Percentiles rank a stretch among this genome's conserved stretches.
phyloP scores from a whole-genome alignment of 2,329 filamentous ascomycete genomes.

The Mycogone perniciosa region DNA sequence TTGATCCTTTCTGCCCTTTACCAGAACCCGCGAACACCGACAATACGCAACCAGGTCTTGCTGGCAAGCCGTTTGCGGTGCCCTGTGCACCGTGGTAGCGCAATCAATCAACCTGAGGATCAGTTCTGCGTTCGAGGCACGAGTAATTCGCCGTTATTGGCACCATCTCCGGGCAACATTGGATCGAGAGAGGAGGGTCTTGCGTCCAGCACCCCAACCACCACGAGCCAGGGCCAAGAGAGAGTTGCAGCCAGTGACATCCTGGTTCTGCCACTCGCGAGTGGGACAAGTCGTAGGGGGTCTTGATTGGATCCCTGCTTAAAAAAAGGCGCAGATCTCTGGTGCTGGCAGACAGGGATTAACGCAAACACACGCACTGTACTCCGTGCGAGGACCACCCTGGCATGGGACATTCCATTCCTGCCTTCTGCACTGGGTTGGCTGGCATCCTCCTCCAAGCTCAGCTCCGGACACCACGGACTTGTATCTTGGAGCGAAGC shows the following conservation, averaged over 20 bases:
- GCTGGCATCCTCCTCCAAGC: conserved; percentile 12
- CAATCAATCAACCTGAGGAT: conserved; percentile 4
- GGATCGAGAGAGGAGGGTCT: conserved; percentile 2
- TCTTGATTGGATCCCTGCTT: conserved; percentile 21
- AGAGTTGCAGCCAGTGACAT: conserved; percentile 18
- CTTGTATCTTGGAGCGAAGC: conserved; percentile 9
- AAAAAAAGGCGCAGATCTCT: conserved; percentile 28
- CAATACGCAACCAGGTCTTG: neutral
- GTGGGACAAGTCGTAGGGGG: conserved; percentile 20
- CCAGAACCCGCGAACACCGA: neutral
- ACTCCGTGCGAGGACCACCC: neutral
- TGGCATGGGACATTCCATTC: conserved; percentile 1
- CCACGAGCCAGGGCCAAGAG: conserved; percentile 3
- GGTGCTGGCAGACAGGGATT: conserved; percentile 1
- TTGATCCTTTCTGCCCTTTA: too few relatives aligned
- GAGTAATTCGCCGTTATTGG: conserved; percentile 12
- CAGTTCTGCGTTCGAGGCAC: conserved; percentile 2
- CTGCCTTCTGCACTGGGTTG: neutral
- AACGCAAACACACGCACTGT: neutral
- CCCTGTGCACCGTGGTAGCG: neutral
- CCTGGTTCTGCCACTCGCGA: conserved; percentile 19
- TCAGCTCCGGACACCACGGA: conserved; percentile 11
- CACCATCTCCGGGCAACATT: conserved; percentile 12
- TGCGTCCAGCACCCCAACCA: neutral
- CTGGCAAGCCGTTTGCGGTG: neutral